Percentiles rank a stretch among this genome's conserved stretches.
Conservation (phyloP, 2,329 filamentous ascomycete species). For the Incumbomyces delicatus region DNA sequence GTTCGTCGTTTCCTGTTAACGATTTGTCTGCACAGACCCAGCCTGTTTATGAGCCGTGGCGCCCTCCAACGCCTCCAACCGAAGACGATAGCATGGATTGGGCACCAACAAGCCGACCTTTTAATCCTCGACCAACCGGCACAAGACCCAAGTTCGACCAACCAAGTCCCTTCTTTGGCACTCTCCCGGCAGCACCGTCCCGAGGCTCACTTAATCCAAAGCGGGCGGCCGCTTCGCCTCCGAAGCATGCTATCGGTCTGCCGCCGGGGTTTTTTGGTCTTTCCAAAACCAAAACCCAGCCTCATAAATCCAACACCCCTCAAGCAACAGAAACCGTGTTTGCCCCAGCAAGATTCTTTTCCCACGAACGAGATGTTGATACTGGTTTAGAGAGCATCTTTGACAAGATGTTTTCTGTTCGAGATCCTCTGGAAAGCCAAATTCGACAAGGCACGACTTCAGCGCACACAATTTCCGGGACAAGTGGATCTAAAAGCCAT, state of each 20-base stretch:
- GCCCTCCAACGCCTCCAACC: slow-evolving; percentile 27
- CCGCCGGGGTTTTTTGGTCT: slow-evolving; percentile 25
- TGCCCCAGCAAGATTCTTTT: slow-evolving; percentile 38
- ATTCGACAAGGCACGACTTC: no score
- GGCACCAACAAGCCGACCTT: slow-evolving; percentile 33
- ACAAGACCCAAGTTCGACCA: slow-evolving; percentile 25
- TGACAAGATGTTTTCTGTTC: slow-evolving; percentile 34
- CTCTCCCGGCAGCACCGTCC: slow-evolving; percentile 31
- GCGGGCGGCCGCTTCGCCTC: slow-evolving; percentile 18
- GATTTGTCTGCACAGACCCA: slow-evolving; percentile 18
- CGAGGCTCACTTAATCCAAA: slow-evolving; percentile 33
- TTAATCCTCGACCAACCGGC: slow-evolving; percentile 16
- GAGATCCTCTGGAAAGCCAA: slow-evolving; percentile 11
- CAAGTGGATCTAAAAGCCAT: not conserved
- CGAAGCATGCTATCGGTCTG: slow-evolving; percentile 20
- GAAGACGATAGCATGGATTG: slow-evolving; percentile 40
- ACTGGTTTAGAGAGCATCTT: slow-evolving; percentile 40
- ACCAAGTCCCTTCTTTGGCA: slow-evolving; percentile 35
- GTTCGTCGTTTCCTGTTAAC: slow-evolving; percentile 24
- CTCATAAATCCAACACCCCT: slow-evolving; percentile 11
- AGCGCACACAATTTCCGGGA: not conserved
- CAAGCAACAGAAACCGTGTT: slow-evolving; percentile 25
- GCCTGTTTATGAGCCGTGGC: slow-evolving; percentile 27
- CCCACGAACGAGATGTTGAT: slow-evolving; percentile 31
- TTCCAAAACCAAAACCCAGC: slow-evolving; percentile 22